These are phyloP conservation scores for Cordyceps cicadae DNA, from an alignment of 2,329 filamentous ascomycete species.

Conservation along the genomic window DNA sequence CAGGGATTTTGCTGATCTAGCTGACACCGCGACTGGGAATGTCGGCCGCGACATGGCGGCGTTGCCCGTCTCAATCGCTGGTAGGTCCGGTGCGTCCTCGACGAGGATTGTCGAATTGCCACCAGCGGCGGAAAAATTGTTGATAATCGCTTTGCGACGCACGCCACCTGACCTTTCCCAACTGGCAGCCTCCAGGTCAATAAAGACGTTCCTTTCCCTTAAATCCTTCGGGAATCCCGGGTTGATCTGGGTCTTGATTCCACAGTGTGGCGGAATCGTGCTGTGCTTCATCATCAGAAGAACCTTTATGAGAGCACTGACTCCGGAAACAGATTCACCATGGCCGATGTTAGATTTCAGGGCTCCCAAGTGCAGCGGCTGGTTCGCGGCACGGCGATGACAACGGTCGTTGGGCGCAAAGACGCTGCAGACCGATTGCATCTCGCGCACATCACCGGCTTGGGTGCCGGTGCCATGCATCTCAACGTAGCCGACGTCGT, in stretches of 20 bases:
- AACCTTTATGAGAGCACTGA: slow-evolving; percentile 34
- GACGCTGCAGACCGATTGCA: slow-evolving; percentile 60
- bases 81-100: slow-evolving; percentile 37
- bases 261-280: slow-evolving; percentile 26
- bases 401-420: neutral
- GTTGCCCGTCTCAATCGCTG: neutral
- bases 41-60: neutral
- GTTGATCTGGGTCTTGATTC: slow-evolving; percentile 19
- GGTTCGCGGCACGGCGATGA: slow-evolving; percentile 11
- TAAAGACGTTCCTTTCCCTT: neutral
- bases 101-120: slow-evolving; percentile 62
- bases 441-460: slow-evolving; percentile 74
- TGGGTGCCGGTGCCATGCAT: slow-evolving; percentile 88
- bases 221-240: slow-evolving; percentile 22
- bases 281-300: slow-evolving; percentile 32
- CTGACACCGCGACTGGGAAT: slow-evolving; percentile 20
- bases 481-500: slow-evolving; percentile 74
- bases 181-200: neutral
- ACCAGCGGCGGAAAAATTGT: slow-evolving; percentile 65
- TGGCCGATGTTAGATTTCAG: slow-evolving; percentile 59
- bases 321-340: slow-evolving; percentile 52
- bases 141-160: slow-evolving; percentile 30
- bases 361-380: slow-evolving; percentile 46
- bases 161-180: neutral
- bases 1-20: neutral